A percentile compares a stretch with the other conserved stretches of the same genome.
phyloP scores from a whole-genome alignment of 176 grass and related monocot species.

The Areca catechu region DNA sequence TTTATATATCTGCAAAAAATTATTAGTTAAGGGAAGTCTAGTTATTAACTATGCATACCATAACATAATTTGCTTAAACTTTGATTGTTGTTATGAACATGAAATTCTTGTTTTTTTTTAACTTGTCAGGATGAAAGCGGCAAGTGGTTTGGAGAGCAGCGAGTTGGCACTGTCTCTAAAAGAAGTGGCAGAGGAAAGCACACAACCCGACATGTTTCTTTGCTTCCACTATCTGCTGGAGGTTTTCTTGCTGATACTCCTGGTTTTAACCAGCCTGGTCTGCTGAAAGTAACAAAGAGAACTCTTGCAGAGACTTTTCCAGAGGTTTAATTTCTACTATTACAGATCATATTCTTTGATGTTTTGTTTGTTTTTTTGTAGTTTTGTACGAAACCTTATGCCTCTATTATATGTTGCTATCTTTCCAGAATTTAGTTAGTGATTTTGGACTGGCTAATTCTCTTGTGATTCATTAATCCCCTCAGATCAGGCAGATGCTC shows the following conservation, averaged over 20 bases:
- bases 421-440: too few species aligned
- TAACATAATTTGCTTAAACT: too few species aligned
- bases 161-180: conserved; percentile 83
- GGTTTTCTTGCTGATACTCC: conserved; percentile 94
- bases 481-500: conserved; percentile 68
- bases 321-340: conserved; percentile 36
- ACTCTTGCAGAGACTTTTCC: conserved; percentile 69
- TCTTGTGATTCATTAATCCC: conserved; percentile 12
- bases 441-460: neutral
- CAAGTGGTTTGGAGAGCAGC: conserved; percentile 96
- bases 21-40: too few species aligned
- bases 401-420: too few species aligned
- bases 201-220: conserved; percentile 82
- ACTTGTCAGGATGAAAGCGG: conserved; percentile 46
- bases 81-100: neutral
- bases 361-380: conserved; percentile 2
- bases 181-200: conserved; percentile 94
- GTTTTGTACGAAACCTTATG: too few species aligned
- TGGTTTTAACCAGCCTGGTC: conserved; percentile 88
- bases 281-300: conserved; percentile 82
- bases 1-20: too few species aligned
- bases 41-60: too few species aligned
- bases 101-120: conserved; percentile 7
- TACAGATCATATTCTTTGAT: neutral
- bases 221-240: conserved; percentile 65